phyloP scores from a whole-genome alignment of 163 green algal genomes.

The Coccomyxa subellipsoidea region DNA sequence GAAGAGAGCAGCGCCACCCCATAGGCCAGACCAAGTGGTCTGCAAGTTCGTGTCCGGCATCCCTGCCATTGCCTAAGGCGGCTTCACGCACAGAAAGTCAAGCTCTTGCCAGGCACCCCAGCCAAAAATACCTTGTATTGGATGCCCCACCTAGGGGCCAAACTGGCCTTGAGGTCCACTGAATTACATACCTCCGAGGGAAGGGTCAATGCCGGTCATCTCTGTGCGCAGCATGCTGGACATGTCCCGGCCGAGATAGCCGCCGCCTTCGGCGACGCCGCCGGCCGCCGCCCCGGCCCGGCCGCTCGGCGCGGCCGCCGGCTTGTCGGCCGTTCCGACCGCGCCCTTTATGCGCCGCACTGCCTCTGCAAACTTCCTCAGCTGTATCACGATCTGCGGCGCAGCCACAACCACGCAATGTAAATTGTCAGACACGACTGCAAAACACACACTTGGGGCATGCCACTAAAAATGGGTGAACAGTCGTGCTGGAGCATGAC shows the following conservation, averaged over 20 bases:
- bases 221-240: constrained; percentile 24
- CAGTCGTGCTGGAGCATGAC: too few relatives aligned
- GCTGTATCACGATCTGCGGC: constrained; percentile 68
- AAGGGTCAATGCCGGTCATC: constrained; percentile 33
- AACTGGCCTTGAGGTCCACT: neutral
- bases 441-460: neutral
- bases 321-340: constrained; percentile 13
- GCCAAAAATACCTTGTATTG: too few relatives aligned
- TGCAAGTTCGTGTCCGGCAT: too few relatives aligned
- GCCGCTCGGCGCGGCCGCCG: neutral
- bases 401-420: neutral
- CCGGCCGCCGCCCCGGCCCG: constrained; percentile 3
- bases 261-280: neutral
- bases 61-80: too few relatives aligned
- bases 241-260: constrained; percentile 9
- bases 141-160: too few relatives aligned
- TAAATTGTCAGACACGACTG: neutral
- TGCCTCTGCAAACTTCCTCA: constrained; percentile 55
- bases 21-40: too few relatives aligned
- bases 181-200: constrained; percentile 11
- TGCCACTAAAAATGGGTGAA: neutral
- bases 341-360: constrained; percentile 26
- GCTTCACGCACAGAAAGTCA: too few relatives aligned
- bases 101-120: too few relatives aligned
- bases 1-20: too few relatives aligned